Percentiles rank a stretch among this genome's conserved stretches.
phyloP scores from a whole-genome alignment of 768 basidiomycete species.

The Boletus edulis region DNA sequence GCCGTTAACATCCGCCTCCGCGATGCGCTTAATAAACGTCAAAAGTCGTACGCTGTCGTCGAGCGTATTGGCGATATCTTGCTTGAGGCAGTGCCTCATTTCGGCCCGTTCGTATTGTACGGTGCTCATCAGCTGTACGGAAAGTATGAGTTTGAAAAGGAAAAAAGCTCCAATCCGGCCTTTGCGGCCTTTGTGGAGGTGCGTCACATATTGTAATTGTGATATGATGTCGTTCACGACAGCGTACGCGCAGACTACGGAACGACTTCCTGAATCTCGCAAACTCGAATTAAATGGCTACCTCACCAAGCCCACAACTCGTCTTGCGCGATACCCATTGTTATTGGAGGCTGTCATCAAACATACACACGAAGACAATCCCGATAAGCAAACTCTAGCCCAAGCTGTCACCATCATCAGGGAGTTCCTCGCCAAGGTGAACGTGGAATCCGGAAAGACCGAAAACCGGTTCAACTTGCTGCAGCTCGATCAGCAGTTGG shows the following conservation, averaged over 20 bases:
- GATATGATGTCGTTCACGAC: neutral
- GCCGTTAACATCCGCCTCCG: conserved; percentile 88
- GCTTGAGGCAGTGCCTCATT: conserved; percentile 80
- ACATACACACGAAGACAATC: conserved; percentile 86
- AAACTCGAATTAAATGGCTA: conserved; percentile 98
- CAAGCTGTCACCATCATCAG: conserved; percentile 76
- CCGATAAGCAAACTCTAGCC: conserved; percentile 75
- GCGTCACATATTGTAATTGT: conserved; percentile 10
- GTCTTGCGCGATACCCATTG: conserved; percentile 94
- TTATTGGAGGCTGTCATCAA: conserved; percentile 90
- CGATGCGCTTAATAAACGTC: conserved; percentile 91
- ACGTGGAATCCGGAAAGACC: conserved; percentile 89
- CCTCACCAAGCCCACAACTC: conserved; percentile 96
- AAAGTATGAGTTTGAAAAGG: conserved; percentile 99
- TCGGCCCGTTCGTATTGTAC: conserved; percentile 91
- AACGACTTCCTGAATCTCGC: conserved; percentile 90
- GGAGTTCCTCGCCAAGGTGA: conserved; percentile 84
- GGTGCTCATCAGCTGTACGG: conserved; percentile 97
- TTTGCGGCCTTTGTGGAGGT: conserved; percentile 98
- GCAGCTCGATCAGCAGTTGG: conserved; percentile 88
- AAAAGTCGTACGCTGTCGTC: conserved; percentile 93
- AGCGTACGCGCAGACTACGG: conserved; percentile 60
- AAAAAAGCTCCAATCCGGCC: conserved; percentile 88
- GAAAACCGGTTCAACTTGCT: conserved; percentile 96
- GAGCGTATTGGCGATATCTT: conserved; percentile 90